These are phyloP conservation scores for Viola odorata DNA, from an alignment of 345 rosid species.

Conservation along the genomic window DNA sequence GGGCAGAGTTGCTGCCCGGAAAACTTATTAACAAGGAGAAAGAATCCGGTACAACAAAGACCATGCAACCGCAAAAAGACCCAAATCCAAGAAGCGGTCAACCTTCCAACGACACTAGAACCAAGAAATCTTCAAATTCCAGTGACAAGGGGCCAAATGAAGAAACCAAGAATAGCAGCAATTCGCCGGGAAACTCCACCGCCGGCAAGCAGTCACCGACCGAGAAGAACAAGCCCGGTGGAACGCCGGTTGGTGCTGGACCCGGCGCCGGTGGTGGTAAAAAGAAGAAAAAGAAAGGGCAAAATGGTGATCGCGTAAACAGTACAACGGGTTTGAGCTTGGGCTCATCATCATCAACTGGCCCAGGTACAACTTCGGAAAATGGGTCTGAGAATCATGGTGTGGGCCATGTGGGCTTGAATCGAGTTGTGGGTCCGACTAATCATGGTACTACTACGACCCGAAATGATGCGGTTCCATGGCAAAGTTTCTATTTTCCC, in stretches of 20 bases:
- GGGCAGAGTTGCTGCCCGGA: constrained; percentile 23
- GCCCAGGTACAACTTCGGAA: background rate
- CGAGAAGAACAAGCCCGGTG: background rate
- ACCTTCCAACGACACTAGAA: background rate
- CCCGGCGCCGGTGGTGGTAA: background rate
- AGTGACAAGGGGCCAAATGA: background rate
- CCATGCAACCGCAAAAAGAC: background rate
- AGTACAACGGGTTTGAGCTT: background rate
- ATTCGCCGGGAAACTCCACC: constrained; percentile 2
- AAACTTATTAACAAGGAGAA: constrained; percentile 3
- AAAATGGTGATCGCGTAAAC: background rate
- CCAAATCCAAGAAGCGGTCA: background rate
- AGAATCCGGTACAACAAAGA: constrained; percentile 3
- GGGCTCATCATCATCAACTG: background rate
- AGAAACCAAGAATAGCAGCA: background rate
- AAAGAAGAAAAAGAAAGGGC: constrained; percentile 11
- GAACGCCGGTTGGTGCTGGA: background rate
- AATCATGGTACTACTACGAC: constrained; percentile 13
- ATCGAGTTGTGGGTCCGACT: constrained; percentile 12
- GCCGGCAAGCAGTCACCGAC: background rate
- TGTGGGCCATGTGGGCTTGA: background rate
- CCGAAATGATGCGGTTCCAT: constrained; percentile 7
- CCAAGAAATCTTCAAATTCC: background rate
- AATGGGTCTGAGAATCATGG: background rate
- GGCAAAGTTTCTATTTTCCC: constrained; percentile 8